Evolutionary conservation across 495 filamentous ascomycete genomes (phyloP).

Genomic region (Aspergillus ostianus): DNA sequence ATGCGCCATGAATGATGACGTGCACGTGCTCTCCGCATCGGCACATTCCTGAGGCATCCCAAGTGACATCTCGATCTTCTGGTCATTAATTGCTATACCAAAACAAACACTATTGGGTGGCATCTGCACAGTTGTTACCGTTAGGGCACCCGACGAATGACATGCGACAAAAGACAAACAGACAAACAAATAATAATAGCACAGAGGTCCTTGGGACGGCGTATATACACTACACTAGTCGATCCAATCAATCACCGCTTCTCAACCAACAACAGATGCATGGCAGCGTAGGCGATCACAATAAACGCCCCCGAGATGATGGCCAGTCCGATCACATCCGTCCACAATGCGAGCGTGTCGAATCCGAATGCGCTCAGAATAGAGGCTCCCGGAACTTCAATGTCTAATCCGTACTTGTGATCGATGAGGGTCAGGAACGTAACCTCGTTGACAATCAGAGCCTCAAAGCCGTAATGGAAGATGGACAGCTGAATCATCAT

Average conservation of each 20-base stretch:
- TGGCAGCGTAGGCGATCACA: slow-evolving; percentile 82
- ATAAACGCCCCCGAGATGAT: slow-evolving; percentile 82
- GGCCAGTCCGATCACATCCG: slow-evolving; percentile 76
- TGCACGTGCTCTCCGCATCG: too few species aligned
- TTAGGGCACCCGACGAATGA: background rate
- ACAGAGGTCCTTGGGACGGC: background rate
- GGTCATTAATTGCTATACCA: background rate
- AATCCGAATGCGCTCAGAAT: slow-evolving; percentile 96
- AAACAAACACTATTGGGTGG: background rate
- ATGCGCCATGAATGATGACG: too few species aligned
- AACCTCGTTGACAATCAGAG: slow-evolving; percentile 96
- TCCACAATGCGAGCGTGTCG: slow-evolving; percentile 78
- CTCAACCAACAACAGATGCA: slow-evolving; percentile 94
- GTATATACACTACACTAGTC: background rate
- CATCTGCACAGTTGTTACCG: background rate
- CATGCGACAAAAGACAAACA: background rate
- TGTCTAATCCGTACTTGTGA: slow-evolving; percentile 91
- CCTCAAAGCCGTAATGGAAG: slow-evolving; percentile 98
- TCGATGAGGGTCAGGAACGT: slow-evolving; percentile 86
- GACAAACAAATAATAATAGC: background rate
- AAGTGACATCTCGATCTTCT: too few species aligned
- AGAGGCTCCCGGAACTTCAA: slow-evolving; percentile 90
- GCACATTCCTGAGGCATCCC: too few species aligned
- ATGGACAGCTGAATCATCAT: slow-evolving; percentile 70
- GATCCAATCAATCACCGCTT: slow-evolving; percentile 56